phyloP scores from a whole-genome alignment of 2,329 filamentous ascomycete genomes.

The Dactylellina drechsleri region DNA sequence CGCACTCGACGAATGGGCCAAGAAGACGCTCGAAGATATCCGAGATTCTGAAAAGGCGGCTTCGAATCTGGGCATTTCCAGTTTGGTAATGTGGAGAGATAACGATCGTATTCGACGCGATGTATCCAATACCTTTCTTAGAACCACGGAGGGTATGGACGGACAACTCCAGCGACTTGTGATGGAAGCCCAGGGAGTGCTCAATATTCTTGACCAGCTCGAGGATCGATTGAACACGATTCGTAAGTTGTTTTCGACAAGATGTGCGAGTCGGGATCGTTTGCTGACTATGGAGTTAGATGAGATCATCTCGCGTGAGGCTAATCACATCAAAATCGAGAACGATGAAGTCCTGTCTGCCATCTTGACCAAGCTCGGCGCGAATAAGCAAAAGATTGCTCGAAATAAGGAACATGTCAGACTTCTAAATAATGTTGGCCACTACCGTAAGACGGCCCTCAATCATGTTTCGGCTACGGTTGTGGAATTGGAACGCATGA shows the following conservation, averaged over 20 bases:
- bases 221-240: constrained; percentile 77
- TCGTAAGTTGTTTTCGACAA: constrained; percentile 66
- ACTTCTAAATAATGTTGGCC: constrained; percentile 73
- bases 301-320: constrained; percentile 68
- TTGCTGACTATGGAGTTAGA: constrained; percentile 8
- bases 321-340: constrained; percentile 68
- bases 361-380: constrained; percentile 79
- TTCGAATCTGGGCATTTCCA: constrained; percentile 60
- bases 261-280: neutral
- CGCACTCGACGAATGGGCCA: constrained; percentile 57
- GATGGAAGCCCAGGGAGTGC: constrained; percentile 74
- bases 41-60: constrained; percentile 52
- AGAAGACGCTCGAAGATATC: constrained; percentile 55
- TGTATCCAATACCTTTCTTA: constrained; percentile 69
- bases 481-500: constrained; percentile 78
- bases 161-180: constrained; percentile 74
- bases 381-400: constrained; percentile 70
- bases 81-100: constrained; percentile 65
- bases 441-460: constrained; percentile 73
- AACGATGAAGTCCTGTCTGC: constrained; percentile 74
- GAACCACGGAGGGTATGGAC: constrained; percentile 69
- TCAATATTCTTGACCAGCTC: constrained; percentile 71
- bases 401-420: constrained; percentile 72
- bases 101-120: constrained; percentile 58
- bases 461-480: constrained; percentile 76